Base-by-base conservation (phyloP, 352 stramenopile species). In the Hyaloperonospora brassicae region DNA sequence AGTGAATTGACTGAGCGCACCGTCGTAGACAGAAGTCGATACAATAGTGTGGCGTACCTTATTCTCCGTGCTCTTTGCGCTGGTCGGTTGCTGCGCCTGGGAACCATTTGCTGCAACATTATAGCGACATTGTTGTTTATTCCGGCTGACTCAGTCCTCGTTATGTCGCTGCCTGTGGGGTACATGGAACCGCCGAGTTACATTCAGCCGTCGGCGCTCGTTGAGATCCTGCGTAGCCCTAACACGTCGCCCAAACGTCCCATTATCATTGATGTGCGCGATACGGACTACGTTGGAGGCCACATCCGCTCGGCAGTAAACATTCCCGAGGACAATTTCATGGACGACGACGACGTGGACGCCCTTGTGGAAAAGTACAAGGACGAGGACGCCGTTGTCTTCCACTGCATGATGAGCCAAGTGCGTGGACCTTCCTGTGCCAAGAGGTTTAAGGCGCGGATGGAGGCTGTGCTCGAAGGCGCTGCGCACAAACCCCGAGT, bases 381-480 rank as follows among this genome's bases (percentile, higher is more conserved):
- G 61, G 55, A 81, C 50, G 64, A 82, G 47, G 62, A 79, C 30
- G 50, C 68, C 45, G 71, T 94, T 61, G 75, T 94, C 23, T 92
- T 94, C 56, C 84, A 94, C 65, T 94, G 84, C 70, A 92, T 92
- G 79, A 70, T 94, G 67, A 94, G 80, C 35, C 84, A 93, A 60
- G 68, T 93, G 41, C 84, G 84, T 35, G 84, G 80, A 1, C 84
- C 84, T 14, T 79, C 71, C n/a, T 93, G 84, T 50, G 84, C 84
- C 38, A 74, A 77, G 41, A 79, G 84, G 25, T 91, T 93, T 50
- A 70, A 81, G 50, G 63, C 67, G 50, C 79, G 84, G 34, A 70
- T 91, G 62, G 60, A 72, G 0, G 52, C 76, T 24, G 57, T 85
- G 43, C 48, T 86, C 17, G 63, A 81, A 23, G 66, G 70, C n/a